Percentiles rank a stretch among this genome's conserved stretches.
Conservation (phyloP, 257 asterid species). For the Nicotiana knightiana region DNA sequence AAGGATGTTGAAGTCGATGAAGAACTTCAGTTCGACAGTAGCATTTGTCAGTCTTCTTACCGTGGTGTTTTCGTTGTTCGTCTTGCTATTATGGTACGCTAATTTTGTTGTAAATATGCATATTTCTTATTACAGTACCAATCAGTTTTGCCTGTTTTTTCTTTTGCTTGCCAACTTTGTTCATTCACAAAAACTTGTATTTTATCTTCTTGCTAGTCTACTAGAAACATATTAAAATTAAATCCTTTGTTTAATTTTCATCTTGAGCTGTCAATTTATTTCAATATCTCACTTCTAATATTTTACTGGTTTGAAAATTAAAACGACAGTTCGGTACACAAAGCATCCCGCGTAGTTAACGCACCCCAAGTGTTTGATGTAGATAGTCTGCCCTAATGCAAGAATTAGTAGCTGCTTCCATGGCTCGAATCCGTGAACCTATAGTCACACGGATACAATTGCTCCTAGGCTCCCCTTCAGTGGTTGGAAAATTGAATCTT, state of each 20-base stretch:
- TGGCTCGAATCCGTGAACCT: too few relatives aligned
- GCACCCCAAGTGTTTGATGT: too few relatives aligned
- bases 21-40: slow-evolving; percentile 46
- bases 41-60: slow-evolving; percentile 60
- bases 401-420: too few relatives aligned
- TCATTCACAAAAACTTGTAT: neutral
- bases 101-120: neutral
- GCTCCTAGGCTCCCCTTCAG: neutral
- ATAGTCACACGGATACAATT: too few relatives aligned
- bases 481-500: neutral
- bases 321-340: too few relatives aligned
- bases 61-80: slow-evolving; percentile 86
- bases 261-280: neutral
- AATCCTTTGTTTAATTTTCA: neutral
- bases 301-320: too few relatives aligned
- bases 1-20: slow-evolving; percentile 67
- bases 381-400: too few relatives aligned
- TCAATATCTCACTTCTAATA: neutral
- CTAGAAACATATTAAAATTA: neutral
- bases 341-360: too few relatives aligned
- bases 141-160: neutral
- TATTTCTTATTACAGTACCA: neutral
- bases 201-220: neutral
- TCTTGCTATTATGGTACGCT: slow-evolving; percentile 88
- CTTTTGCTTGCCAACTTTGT: neutral